Conservation (phyloP, 768 basidiomycete species). For the Gelatoporia subvermispora region DNA sequence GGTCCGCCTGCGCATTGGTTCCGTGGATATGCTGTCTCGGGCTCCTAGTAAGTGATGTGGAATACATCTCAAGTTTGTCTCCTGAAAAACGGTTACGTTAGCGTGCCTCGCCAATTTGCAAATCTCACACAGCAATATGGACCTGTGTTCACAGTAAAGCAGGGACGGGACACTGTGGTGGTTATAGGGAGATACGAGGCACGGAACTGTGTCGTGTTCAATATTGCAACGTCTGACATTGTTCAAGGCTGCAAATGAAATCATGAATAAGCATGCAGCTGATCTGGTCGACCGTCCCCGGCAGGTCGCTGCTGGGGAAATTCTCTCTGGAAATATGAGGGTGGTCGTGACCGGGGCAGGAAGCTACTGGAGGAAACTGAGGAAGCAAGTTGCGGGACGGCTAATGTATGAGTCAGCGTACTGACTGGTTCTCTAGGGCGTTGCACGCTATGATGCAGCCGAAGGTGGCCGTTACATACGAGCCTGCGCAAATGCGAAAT, state of each 20-base stretch:
- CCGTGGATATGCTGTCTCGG: conserved; percentile 11
- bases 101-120: conserved; percentile 23
- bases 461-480: conserved; percentile 26
- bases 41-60: conserved; percentile 4
- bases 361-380: conserved; percentile 23
- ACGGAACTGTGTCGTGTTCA: too few species aligned
- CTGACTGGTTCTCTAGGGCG: conserved; percentile 16
- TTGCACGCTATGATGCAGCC: conserved; percentile 32
- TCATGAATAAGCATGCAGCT: conserved; percentile 35
- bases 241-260: conserved; percentile 31
- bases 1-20: conserved; percentile 18
- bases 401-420: conserved; percentile 4
- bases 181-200: conserved; percentile 39
- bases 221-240: too few species aligned
- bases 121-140: conserved; percentile 60
- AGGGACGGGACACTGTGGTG: conserved; percentile 39
- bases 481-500: conserved; percentile 26
- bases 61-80: background rate
- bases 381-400: conserved; percentile 9
- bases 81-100: background rate
- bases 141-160: conserved; percentile 50
- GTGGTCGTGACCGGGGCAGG: conserved; percentile 22
- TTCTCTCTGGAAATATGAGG: conserved; percentile 30
- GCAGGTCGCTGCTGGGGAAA: conserved; percentile 29
- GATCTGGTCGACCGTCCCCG: conserved; percentile 32